Percentiles rank a stretch among this genome's conserved stretches.
Evolutionary conservation across 2,329 filamentous ascomycete species (phyloP).

Genomic region (Penicillium freii): DNA sequence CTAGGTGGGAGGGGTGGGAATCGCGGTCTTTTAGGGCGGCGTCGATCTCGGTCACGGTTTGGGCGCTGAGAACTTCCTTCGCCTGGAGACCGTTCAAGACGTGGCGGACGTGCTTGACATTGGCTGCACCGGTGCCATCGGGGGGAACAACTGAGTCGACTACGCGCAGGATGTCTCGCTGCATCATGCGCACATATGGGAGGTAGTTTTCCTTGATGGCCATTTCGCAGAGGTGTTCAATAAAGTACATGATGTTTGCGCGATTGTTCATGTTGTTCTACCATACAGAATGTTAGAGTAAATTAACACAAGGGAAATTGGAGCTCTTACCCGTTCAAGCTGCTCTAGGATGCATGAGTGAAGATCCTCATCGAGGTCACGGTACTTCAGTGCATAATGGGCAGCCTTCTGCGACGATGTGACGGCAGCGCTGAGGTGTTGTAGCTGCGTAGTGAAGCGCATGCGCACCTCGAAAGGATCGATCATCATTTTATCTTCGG

Average conservation of each 20-base stretch:
- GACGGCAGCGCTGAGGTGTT: constrained; percentile 86
- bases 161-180: constrained; percentile 85
- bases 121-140: constrained; percentile 83
- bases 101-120: constrained; percentile 86
- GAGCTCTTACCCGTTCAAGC: constrained; percentile 67
- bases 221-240: constrained; percentile 89
- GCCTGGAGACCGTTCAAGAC: constrained; percentile 69
- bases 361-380: constrained; percentile 93
- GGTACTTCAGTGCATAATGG: constrained; percentile 89
- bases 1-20: constrained; percentile 58
- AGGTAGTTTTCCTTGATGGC: constrained; percentile 71
- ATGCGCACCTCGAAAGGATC: constrained; percentile 98
- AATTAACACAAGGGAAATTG: neutral
- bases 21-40: constrained; percentile 79
- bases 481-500: constrained; percentile 52
- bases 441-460: constrained; percentile 87
- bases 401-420: constrained; percentile 88
- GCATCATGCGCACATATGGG: constrained; percentile 90
- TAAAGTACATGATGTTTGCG: constrained; percentile 99
- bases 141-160: constrained; percentile 89
- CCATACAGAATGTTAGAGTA: neutral
- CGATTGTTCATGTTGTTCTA: constrained; percentile 93
- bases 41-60: constrained; percentile 77
- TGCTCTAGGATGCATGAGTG: constrained; percentile 97
- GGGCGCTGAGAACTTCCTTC: constrained; percentile 70